Base-by-base conservation (phyloP, 805 yeast genomes). In the Lipomyces yamanashiensis region DNA sequence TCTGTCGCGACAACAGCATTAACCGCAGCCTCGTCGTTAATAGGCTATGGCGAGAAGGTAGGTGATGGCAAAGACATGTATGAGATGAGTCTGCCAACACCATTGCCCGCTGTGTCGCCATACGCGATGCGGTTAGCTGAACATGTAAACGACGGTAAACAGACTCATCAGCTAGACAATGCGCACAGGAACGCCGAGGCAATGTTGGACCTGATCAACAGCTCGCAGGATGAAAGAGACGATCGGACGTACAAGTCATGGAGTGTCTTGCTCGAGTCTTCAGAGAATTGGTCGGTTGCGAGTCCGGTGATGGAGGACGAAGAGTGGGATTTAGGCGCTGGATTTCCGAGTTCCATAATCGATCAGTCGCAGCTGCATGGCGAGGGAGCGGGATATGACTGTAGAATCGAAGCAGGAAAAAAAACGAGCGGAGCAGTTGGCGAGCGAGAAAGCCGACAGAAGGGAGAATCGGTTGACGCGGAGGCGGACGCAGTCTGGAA, bases 401-500 rank as follows among this genome's bases (percentile, higher is more conserved):
- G 28, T 28, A 28, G 5, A 28, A 28, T 3, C 28, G 28, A 28
- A 5, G 28, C 28, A 8, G 34, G 15, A 15, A 33, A 45, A 15
- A 33, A 51, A 34, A 44, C 7, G 54, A 9, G 23, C 33, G 54
- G 37, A 44, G 54, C 36, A 10, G 54, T 5, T 34, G 13, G 41
- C 4, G 44, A n/a, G 28, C 28, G 28, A 37, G 54, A 37, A 21
- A n/a, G 54, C 10, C 54, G 44, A 44, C 44, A 2, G 44, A 51
- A 51, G 19, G n/a, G 17, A n/a, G 54, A 37, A 3, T 28, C 28
- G 28, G 28, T 28, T 28, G 41, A 9, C 17, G 21, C 40, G 10
- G 12, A 28, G 21, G 28, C 44, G 21, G 54, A 51, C 54, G 33
- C 44, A 21, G 54, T 36, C 54, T 51, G 54, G 54, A 36, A 51